These are phyloP conservation scores for Amanita exitialis DNA, from an alignment of 768 basidiomycete species.

Conservation along the genomic window DNA sequence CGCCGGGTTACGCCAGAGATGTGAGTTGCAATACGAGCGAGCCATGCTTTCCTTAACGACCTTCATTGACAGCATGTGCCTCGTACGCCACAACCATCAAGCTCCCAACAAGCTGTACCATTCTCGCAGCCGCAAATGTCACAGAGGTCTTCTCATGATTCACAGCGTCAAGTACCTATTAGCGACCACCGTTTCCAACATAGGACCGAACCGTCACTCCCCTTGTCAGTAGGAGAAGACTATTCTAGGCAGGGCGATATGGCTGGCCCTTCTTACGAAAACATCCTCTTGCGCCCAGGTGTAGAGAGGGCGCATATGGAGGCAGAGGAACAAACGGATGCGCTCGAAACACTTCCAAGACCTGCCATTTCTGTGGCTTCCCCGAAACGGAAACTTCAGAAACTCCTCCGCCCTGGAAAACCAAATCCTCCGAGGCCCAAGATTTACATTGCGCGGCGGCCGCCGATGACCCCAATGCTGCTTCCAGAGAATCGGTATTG, in stretches of 20 bases:
- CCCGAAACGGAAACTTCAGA: not conserved
- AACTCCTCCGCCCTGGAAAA: not conserved
- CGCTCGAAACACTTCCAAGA: not conserved
- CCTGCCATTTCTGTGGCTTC: not conserved
- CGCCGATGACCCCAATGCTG: slow-evolving; percentile 32
- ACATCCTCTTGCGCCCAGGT: slow-evolving; percentile 13
- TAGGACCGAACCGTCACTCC: slow-evolving; percentile 5
- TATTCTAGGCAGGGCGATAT: slow-evolving; percentile 19
- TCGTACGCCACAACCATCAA: not conserved
- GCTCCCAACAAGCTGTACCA: not conserved
- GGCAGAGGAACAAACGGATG: not conserved
- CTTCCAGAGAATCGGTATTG: slow-evolving; percentile 64
- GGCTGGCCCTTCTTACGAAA: slow-evolving; percentile 34
- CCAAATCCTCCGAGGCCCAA: slow-evolving; percentile 2
- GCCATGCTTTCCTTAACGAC: not conserved
- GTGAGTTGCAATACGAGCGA: slow-evolving; percentile 28
- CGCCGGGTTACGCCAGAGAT: slow-evolving; percentile 61
- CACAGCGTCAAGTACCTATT: not conserved
- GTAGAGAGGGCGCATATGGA: not conserved
- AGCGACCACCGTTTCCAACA: not conserved
- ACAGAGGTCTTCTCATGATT: not conserved
- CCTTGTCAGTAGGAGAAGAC: slow-evolving; percentile 2
- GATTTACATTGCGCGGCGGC: slow-evolving; percentile 21
- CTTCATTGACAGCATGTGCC: not conserved
- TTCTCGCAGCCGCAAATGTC: not conserved